These are phyloP conservation scores for Sistotremastrum suecicum DNA, from an alignment of 768 basidiomycete species.

Conservation along the genomic window DNA sequence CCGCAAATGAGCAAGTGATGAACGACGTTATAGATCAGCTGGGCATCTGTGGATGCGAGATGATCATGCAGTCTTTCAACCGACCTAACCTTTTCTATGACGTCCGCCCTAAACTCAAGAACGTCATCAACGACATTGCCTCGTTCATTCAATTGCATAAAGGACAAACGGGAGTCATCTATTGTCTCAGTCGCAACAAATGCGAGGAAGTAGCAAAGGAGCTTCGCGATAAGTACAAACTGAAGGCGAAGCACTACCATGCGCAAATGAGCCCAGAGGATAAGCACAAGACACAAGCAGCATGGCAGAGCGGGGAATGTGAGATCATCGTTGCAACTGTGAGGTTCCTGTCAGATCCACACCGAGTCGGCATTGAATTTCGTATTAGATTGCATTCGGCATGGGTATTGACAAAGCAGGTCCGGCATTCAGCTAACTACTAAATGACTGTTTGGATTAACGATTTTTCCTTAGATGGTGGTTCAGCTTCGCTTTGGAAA, in stretches of 20 bases:
- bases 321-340: slow-evolving; percentile 91
- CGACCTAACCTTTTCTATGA: slow-evolving; percentile 80
- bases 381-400: slow-evolving; percentile 74
- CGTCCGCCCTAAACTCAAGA: slow-evolving; percentile 34
- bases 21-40: slow-evolving; percentile 69
- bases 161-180: slow-evolving; percentile 68
- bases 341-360: slow-evolving; percentile 9
- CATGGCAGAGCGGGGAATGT: slow-evolving; percentile 62
- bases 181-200: slow-evolving; percentile 53
- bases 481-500: too few relatives aligned
- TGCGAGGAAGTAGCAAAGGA: slow-evolving; percentile 73
- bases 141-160: slow-evolving; percentile 49
- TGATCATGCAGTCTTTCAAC: slow-evolving; percentile 79
- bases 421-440: background rate
- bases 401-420: slow-evolving; percentile 92
- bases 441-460: too few relatives aligned
- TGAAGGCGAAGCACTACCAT: slow-evolving; percentile 74
- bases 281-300: slow-evolving; percentile 43
- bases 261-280: slow-evolving; percentile 57
- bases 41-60: slow-evolving; percentile 38
- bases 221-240: slow-evolving; percentile 38
- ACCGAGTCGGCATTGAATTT: slow-evolving; percentile 2
- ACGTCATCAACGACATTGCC: slow-evolving; percentile 42
- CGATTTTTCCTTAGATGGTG: too few relatives aligned
- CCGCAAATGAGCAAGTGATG: slow-evolving; percentile 67